phyloP scores from a whole-genome alignment of 2,329 filamentous ascomycete species.

The Fusarium sp. region DNA sequence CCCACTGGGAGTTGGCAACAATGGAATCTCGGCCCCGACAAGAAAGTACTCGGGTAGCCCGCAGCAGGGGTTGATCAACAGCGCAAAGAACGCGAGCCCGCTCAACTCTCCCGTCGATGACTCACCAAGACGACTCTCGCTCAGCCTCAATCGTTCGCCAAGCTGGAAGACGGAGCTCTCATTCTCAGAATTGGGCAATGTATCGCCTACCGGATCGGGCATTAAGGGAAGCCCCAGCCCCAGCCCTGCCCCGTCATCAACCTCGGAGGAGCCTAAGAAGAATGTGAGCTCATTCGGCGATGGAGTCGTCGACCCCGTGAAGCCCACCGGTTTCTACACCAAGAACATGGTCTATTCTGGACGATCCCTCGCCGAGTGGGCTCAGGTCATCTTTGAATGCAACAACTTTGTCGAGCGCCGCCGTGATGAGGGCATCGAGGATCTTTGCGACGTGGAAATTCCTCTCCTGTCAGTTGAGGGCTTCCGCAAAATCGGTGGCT shows the following conservation, averaged over 20 bases:
- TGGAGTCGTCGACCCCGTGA: conserved; percentile 54
- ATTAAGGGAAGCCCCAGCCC: conserved; percentile 11
- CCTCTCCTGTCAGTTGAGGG: conserved; percentile 55
- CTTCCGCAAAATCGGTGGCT: conserved; percentile 51
- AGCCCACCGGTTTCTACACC: conserved; percentile 58
- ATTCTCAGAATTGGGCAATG: conserved; percentile 31
- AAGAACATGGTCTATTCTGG: conserved; percentile 71
- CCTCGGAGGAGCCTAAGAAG: conserved; percentile 31
- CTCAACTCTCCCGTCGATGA: conserved; percentile 48
- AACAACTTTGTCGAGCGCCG: conserved; percentile 84
- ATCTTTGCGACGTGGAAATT: conserved; percentile 73
- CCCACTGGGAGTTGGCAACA: conserved; percentile 51
- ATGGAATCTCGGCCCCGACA: conserved; percentile 55
- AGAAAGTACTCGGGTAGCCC: conserved; percentile 60
- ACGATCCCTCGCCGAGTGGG: conserved; percentile 82
- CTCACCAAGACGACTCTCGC: conserved; percentile 33
- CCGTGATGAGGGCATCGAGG: conserved; percentile 76
- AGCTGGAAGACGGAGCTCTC: conserved; percentile 34
- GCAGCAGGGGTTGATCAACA: conserved; percentile 59
- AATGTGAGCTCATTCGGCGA: conserved; percentile 37
- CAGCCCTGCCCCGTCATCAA: conserved; percentile 1
- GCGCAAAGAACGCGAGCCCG: conserved; percentile 61
- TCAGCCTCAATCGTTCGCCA: conserved; percentile 26
- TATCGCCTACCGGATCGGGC: conserved; percentile 9
- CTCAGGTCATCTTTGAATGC: conserved; percentile 78